Conservation (phyloP, 1,284 basidiomycete genomes). For the Malassezia japonica region DNA sequence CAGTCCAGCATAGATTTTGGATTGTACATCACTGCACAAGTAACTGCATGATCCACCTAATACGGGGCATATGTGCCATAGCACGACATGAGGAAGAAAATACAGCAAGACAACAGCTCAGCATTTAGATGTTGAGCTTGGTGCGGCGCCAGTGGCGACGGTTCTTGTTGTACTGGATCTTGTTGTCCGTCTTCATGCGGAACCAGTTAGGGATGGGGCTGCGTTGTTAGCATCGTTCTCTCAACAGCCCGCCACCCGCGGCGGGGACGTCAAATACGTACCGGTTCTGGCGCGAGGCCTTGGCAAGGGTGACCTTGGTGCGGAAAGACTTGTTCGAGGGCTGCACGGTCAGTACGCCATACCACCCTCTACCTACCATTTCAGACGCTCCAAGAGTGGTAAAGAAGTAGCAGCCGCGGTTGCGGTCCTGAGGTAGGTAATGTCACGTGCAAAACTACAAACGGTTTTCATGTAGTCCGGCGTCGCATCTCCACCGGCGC, state of each 20-base stretch:
- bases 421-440: background rate
- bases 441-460: slow-evolving; percentile 9
- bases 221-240: slow-evolving; percentile 7
- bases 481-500: background rate
- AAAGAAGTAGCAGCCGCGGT: background rate
- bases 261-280: slow-evolving; percentile 42
- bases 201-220: slow-evolving; percentile 97
- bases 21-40: background rate
- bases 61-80: slow-evolving; percentile 4
- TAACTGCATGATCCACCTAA: slow-evolving; percentile 7
- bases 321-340: slow-evolving; percentile 97
- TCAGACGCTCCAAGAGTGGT: background rate
- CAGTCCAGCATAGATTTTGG: background rate
- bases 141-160: slow-evolving; percentile 47
- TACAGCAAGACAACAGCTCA: slow-evolving; percentile 1
- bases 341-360: slow-evolving; percentile 45
- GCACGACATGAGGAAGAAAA: slow-evolving; percentile 6
- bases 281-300: slow-evolving; percentile 92
- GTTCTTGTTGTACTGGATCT: slow-evolving; percentile 65
- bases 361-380: background rate
- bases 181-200: slow-evolving; percentile 88
- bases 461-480: background rate
- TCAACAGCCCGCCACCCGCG: background rate
- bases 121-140: slow-evolving; percentile 43
- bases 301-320: slow-evolving; percentile 91